Percentiles rank a stretch among this genome's conserved stretches.
These are phyloP conservation scores for Citrus unshiu DNA, from an alignment of 345 rosid species.

Conservation along the genomic window DNA sequence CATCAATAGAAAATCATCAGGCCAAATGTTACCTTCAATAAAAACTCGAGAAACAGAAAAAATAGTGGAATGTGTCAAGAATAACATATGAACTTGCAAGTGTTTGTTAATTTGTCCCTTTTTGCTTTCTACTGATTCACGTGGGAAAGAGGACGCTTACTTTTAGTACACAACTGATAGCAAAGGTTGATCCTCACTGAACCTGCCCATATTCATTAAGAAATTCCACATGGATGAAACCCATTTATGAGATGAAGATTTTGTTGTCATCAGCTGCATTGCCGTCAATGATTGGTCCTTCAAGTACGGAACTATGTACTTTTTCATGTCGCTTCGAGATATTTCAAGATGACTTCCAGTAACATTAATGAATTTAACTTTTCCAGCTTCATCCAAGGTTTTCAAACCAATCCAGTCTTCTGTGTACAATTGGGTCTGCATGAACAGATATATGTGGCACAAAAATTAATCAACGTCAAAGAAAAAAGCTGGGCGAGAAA, in stretches of 20 bases:
- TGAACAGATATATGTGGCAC: not conserved
- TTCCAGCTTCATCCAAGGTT: constrained; percentile 65
- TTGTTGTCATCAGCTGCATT: constrained; percentile 3
- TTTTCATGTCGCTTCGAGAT: constrained; percentile 51
- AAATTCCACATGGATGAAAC: constrained; percentile 26
- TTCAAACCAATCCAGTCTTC: constrained; percentile 83
- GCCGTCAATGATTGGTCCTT: constrained; percentile 24
- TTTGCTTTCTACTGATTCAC: not conserved
- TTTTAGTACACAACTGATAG: constrained; percentile 17
- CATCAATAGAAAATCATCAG: not conserved
- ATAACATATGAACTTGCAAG: not conserved
- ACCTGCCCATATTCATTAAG: constrained; percentile 29
- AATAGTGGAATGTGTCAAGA: not conserved
- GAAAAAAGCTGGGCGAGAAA: not conserved
- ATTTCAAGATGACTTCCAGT: constrained; percentile 62
- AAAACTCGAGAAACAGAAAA: not conserved
- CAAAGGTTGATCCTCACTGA: constrained; percentile 21
- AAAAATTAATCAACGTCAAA: not conserved
- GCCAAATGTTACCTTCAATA: not conserved
- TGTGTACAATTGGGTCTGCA: constrained; percentile 52
- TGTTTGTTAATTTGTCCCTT: not conserved
- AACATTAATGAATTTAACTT: constrained; percentile 55
- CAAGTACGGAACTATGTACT: constrained; percentile 60
- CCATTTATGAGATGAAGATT: constrained; percentile 28
- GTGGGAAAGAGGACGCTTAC: not conserved